Conservation (phyloP, 805 yeast species). For the Candida pini region DNA sequence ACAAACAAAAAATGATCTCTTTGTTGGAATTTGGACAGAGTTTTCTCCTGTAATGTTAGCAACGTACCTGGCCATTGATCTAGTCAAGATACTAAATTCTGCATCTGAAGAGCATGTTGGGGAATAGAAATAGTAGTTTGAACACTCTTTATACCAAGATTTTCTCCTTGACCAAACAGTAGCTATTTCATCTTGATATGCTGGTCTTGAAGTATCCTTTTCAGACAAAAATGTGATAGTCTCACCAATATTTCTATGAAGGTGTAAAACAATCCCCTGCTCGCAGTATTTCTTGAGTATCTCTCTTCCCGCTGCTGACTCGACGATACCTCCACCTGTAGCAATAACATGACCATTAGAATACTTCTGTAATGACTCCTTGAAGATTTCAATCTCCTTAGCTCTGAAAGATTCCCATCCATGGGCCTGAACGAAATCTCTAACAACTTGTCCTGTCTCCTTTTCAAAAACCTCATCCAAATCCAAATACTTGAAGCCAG, state of each 20-base stretch:
- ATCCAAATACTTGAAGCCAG: constrained; percentile 69
- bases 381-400: constrained; percentile 54
- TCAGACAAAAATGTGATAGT: constrained; percentile 67
- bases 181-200: constrained; percentile 71
- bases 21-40: constrained; percentile 33
- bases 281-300: constrained; percentile 49
- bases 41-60: constrained; percentile 54
- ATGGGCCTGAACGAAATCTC: constrained; percentile 50
- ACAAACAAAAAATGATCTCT: constrained; percentile 65
- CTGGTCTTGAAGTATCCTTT: constrained; percentile 81
- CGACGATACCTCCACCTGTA: constrained; percentile 97
- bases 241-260: constrained; percentile 81
- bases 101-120: constrained; percentile 55
- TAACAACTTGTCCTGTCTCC: constrained; percentile 44
- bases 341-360: constrained; percentile 63
- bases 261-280: constrained; percentile 76
- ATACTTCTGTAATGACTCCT: constrained; percentile 38
- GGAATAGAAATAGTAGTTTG: constrained; percentile 72
- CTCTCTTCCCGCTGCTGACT: constrained; percentile 60
- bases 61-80: constrained; percentile 54
- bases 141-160: constrained; percentile 70
- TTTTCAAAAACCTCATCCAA: constrained; percentile 69
- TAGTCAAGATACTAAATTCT: constrained; percentile 53
- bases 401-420: constrained; percentile 90
- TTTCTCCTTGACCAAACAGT: constrained; percentile 84